Evolutionary conservation across 192 early-diverging fungal genomes (phyloP).

Genomic region (Rhizoclosmatium sp.): DNA sequence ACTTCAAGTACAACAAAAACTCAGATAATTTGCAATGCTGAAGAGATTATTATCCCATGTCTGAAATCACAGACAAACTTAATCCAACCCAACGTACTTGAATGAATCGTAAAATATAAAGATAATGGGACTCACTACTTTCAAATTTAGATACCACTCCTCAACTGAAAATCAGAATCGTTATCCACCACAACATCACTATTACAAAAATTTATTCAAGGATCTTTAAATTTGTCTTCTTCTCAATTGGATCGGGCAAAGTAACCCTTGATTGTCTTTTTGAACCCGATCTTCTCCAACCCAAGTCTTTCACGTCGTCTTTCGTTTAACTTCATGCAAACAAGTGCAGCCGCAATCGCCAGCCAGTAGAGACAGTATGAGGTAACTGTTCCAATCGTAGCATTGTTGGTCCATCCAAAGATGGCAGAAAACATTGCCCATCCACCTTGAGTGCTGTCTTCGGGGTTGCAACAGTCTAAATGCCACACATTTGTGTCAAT

Average conservation of each 20-base stretch:
- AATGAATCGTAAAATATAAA: no score
- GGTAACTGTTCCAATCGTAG: constrained; percentile 75
- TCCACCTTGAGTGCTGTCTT: constrained; percentile 50
- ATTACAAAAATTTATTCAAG: no score
- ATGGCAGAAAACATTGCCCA: constrained; percentile 80
- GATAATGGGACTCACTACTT: no score
- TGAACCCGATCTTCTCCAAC: constrained; percentile 26
- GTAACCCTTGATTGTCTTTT: constrained; percentile 24
- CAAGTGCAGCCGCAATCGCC: constrained; percentile 54
- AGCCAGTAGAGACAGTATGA: constrained; percentile 88
- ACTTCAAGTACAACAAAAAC: no score
- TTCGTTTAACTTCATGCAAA: constrained; percentile 51
- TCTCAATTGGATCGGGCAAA: background rate
- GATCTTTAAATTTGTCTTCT: no score
- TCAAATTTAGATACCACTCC: no score
- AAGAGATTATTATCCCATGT: no score
- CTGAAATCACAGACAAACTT: no score
- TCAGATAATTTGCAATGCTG: no score
- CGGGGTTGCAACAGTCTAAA: constrained; percentile 63
- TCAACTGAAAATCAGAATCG: no score
- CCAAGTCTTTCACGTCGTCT: constrained; percentile 3
- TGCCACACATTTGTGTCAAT: constrained; percentile 33
- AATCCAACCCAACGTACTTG: no score
- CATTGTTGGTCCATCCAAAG: constrained; percentile 80
- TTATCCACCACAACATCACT: no score